These are phyloP conservation scores for Lachancea sp. DNA, from an alignment of 805 yeast species.

Conservation along the genomic window DNA sequence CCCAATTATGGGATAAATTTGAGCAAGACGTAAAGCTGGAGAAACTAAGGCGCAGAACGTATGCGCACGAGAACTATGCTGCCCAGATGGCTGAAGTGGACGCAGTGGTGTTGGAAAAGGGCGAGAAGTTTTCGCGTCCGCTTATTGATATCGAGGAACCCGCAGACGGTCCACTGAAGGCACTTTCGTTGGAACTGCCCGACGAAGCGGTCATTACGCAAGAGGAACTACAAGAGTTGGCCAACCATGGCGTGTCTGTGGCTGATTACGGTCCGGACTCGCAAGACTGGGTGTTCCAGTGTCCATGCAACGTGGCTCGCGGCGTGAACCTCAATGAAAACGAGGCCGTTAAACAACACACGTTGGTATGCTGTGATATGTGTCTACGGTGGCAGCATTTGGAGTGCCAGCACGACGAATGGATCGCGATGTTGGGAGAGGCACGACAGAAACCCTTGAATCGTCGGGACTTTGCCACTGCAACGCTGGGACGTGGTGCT, in stretches of 20 bases:
- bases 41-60: slow-evolving; percentile 14
- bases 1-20: slow-evolving; percentile 26
- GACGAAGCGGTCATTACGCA: slow-evolving; percentile 22
- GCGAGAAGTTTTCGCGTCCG: slow-evolving; percentile 10
- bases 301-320: slow-evolving; percentile 16
- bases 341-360: slow-evolving; percentile 13
- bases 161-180: slow-evolving; percentile 8
- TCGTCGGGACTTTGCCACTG: slow-evolving; percentile 15
- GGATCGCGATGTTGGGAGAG: slow-evolving; percentile 9
- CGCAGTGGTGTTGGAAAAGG: slow-evolving; percentile 11
- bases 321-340: slow-evolving; percentile 8
- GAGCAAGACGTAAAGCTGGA: slow-evolving; percentile 24
- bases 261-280: slow-evolving; percentile 18
- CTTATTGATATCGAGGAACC: slow-evolving; percentile 9
- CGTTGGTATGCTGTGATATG: slow-evolving; percentile 29
- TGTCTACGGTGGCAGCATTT: slow-evolving; percentile 33
- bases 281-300: slow-evolving; percentile 29
- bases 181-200: slow-evolving; percentile 24
- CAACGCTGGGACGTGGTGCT: slow-evolving; percentile 15
- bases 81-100: slow-evolving; percentile 9
- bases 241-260: slow-evolving; percentile 17
- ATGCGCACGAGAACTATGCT: neutral
- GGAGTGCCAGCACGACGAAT: slow-evolving; percentile 22
- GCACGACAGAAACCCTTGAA: slow-evolving; percentile 3
- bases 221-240: slow-evolving; percentile 19